Evolutionary conservation across 192 early-diverging fungal species (phyloP).

Genomic region (Phycomyces nitens): DNA sequence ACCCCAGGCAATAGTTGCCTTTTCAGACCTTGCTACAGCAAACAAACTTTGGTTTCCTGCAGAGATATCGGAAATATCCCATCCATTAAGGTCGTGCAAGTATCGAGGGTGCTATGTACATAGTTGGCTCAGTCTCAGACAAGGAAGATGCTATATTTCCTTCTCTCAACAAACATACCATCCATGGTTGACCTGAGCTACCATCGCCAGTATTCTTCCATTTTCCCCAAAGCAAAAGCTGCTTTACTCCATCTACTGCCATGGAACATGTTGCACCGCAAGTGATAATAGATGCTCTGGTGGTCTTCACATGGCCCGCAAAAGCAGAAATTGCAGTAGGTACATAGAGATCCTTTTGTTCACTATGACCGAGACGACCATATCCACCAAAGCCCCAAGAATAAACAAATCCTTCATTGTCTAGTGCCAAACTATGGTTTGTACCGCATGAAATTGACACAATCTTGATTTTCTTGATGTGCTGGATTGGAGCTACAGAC

Average conservation of each 20-base stretch:
- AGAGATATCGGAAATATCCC: conserved; percentile 25
- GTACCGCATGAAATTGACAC: conserved; percentile 54
- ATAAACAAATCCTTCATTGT: conserved; percentile 49
- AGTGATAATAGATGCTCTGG: conserved; percentile 35
- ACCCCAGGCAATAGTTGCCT: conserved; percentile 45
- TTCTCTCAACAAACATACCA: conserved; percentile 17
- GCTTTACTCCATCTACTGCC: conserved; percentile 42
- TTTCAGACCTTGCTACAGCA: conserved; percentile 29
- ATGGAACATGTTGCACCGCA: conserved; percentile 48
- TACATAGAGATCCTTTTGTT: conserved; percentile 47
- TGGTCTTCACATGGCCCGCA: conserved; percentile 31
- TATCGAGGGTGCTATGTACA: conserved; percentile 30
- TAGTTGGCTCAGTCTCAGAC: too few species aligned
- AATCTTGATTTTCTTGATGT: conserved; percentile 29
- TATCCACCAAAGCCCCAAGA: conserved; percentile 65
- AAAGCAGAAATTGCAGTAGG: conserved; percentile 42
- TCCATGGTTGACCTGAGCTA: conserved; percentile 50
- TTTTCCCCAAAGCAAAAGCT: conserved; percentile 49
- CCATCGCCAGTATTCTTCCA: conserved; percentile 52
- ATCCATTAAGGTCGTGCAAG: conserved; percentile 47
- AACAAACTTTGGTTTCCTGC: conserved; percentile 42
- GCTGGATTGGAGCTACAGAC: conserved; percentile 5
- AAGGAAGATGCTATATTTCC: background rate
- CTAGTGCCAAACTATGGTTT: conserved; percentile 57
- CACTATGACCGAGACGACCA: conserved; percentile 60